Conservation (phyloP, 805 yeast species). For the Saccharomycopsis sp. region DNA sequence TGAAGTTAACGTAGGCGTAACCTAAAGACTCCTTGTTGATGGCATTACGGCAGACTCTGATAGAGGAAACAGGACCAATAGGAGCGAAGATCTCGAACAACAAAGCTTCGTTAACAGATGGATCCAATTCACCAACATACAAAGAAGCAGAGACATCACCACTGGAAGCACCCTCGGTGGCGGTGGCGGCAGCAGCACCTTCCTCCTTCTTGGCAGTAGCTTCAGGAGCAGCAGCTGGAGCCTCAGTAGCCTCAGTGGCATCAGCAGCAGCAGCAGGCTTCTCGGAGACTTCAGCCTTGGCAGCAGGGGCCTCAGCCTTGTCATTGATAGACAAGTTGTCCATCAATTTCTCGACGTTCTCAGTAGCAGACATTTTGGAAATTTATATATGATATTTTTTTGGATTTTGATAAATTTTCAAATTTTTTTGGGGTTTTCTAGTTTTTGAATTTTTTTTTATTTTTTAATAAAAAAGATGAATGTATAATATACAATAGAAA, state of each 20-base stretch:
- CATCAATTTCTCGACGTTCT: slow-evolving; percentile 9
- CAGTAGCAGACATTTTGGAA: slow-evolving; percentile 11
- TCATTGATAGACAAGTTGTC: slow-evolving; percentile 15
- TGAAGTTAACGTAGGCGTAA: slow-evolving; percentile 97
- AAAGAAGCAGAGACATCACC: slow-evolving; percentile 72
- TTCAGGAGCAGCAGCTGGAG: slow-evolving; percentile 24
- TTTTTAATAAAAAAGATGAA: not conserved
- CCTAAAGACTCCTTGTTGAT: slow-evolving; percentile 95
- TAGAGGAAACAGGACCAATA: slow-evolving; percentile 91
- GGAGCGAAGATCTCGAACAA: slow-evolving; percentile 92
- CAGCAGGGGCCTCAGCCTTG: slow-evolving; percentile 2
- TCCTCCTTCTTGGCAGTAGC: slow-evolving; percentile 29
- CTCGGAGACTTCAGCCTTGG: slow-evolving; percentile 7
- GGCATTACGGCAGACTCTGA: slow-evolving; percentile 98
- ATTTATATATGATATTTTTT: not conserved
- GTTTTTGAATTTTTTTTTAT: not conserved
- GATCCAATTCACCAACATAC: slow-evolving; percentile 96
- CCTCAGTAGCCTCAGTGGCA: slow-evolving; percentile 28
- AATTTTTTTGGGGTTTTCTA: not conserved
- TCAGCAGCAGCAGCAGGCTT: slow-evolving; percentile 24
- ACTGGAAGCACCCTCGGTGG: slow-evolving; percentile 35
- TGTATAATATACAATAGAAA: not conserved
- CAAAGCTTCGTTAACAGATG: slow-evolving; percentile 86
- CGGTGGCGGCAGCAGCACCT: slow-evolving; percentile 22
- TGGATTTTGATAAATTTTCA: not conserved